Evolutionary conservation across 106 monocot species (phyloP).

Genomic region (Apostasia shenzhenica): DNA sequence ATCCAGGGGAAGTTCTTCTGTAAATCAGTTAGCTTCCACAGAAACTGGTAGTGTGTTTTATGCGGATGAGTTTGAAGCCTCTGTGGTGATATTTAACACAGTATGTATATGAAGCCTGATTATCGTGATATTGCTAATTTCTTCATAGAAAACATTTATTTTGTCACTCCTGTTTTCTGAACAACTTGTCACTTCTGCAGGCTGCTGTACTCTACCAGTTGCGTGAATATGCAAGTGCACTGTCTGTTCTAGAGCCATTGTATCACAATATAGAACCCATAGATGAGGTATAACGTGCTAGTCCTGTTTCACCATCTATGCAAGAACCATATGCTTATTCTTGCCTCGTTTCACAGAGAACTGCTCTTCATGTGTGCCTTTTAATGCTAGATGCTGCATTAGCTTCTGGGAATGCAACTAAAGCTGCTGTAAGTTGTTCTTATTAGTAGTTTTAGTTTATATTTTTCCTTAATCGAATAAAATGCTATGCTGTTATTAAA

Average conservation of each 20-base stretch:
- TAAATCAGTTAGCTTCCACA: slow-evolving; percentile 40
- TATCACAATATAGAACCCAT: slow-evolving; percentile 75
- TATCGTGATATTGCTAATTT: neutral
- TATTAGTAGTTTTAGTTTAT: neutral
- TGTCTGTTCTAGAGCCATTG: slow-evolving; percentile 55
- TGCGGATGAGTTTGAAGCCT: slow-evolving; percentile 54
- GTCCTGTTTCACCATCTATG: neutral
- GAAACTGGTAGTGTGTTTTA: slow-evolving; percentile 25
- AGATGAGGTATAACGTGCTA: slow-evolving; percentile 62
- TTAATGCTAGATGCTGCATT: slow-evolving; percentile 78
- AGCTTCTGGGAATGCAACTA: slow-evolving; percentile 58
- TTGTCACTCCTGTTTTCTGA: neutral
- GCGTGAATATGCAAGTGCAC: slow-evolving; percentile 56
- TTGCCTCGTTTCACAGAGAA: slow-evolving; percentile 46
- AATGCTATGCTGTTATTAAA: no score
- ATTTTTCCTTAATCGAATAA: no score
- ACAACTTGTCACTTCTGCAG: slow-evolving; percentile 32
- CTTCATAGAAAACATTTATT: slow-evolving; percentile 1
- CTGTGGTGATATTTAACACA: slow-evolving; percentile 58
- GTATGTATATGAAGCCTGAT: slow-evolving; percentile 30
- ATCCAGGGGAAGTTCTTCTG: slow-evolving; percentile 34
- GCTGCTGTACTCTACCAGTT: slow-evolving; percentile 74
- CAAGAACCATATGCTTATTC: neutral
- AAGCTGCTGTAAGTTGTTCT: slow-evolving; percentile 68
- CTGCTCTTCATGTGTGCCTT: slow-evolving; percentile 79